Evolutionary conservation across 202 grass and related monocot genomes (phyloP).

Genomic region (Eragrostis tef): DNA sequence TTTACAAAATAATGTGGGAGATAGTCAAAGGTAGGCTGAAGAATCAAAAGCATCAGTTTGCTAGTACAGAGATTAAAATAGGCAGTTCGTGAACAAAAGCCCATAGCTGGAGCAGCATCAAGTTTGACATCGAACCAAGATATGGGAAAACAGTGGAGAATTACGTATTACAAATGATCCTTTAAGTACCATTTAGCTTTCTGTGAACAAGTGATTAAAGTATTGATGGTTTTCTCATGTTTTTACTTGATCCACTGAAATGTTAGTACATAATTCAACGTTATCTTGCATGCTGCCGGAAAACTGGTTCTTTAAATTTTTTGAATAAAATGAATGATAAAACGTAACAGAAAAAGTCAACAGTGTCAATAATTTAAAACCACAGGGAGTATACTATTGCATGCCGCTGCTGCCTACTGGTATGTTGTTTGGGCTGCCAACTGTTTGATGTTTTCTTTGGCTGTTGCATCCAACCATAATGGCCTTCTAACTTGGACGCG

Average conservation of each 20-base stretch:
- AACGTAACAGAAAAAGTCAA: no score
- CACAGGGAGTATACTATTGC: no score
- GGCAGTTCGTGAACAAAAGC: conserved; percentile 17
- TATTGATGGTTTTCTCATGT: not conserved
- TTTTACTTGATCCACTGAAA: conserved; percentile 2
- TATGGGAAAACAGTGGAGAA: not conserved
- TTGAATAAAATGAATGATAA: no score
- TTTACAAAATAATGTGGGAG: conserved; percentile 35
- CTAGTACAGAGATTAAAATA: conserved; percentile 35
- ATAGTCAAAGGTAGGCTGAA: conserved; percentile 5
- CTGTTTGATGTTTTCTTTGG: no score
- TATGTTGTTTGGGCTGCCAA: no score
- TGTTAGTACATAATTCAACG: not conserved
- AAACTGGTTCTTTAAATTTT: no score
- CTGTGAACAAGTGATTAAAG: not conserved
- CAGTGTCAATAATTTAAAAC: no score
- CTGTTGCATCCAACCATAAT: no score
- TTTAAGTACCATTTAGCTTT: not conserved
- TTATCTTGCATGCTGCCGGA: conserved; percentile 8
- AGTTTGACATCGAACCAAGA: not conserved
- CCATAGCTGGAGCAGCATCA: not conserved
- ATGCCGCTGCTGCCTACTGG: no score
- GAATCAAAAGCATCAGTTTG: conserved; percentile 30
- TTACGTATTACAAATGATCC: not conserved
- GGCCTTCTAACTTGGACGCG: no score